Evolutionary conservation across 176 grass and related monocot species (phyloP), one percentile per base, ranked within the genome.

Genomic region (Oryza glaberrima): DNA sequence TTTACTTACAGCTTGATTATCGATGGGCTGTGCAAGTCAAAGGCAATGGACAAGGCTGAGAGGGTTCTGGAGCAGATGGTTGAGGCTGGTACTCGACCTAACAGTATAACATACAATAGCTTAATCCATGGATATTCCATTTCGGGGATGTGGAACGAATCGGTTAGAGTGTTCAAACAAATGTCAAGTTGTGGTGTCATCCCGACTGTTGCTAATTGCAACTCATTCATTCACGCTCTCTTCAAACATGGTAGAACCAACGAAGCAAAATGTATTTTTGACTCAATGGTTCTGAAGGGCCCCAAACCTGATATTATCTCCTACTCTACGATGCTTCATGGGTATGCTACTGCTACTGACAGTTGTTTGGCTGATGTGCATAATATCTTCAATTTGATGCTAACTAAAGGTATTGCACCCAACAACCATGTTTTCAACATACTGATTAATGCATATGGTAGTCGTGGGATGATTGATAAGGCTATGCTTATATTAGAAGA

Each of bases 111-210:
- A 8, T 85, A 75, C 72, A 81, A 0, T 73, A 48, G 4, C 79
- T n/a, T 87, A 5, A 83, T 86, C 11, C 28, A 83, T 70, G 87
- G 65, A 65, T 64, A 69, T 67, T 90, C 20, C 28, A 30, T 40
- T 46, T 6, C 23, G n/a, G 77, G 77, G 1, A 35, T 70, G 26
- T 87, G 79, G 80, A 61, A 43, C 11, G 6, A 87, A 15, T 49
- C 75, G 0, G 11, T 22, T 9, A 80, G 22, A 49, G 3, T 85
- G 4, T 79, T 90, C 28, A 80, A 43, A 22, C 38, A 79, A 2
- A 93, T 93, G 88, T 41, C 80, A 9, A 47, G 23, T 13, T 11
- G 0, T 7, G 72, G 56, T 43, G 0, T 84, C 51, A 2, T 32
- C 54, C 84, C 84, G 13, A 0, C 78, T 84, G 9, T 23, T 34